These are phyloP conservation scores for Alternaria gaisen DNA, from an alignment of 2,329 filamentous ascomycete species.

Conservation along the genomic window DNA sequence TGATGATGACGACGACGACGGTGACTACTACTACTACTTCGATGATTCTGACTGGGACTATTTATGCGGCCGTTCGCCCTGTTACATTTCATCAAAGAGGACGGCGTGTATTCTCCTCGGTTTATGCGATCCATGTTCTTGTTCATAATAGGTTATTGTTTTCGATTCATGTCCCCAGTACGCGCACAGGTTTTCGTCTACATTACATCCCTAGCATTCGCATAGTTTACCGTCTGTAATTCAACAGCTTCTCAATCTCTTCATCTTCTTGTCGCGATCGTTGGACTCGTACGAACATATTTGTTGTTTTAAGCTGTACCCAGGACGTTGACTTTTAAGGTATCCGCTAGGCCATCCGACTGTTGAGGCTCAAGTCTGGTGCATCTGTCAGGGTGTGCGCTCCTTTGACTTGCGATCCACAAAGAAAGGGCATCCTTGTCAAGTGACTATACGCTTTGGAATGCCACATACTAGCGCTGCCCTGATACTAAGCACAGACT, in stretches of 20 bases:
- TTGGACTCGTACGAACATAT: background rate
- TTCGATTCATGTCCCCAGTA: background rate
- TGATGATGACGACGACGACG: background rate
- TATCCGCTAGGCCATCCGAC: background rate
- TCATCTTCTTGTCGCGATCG: background rate
- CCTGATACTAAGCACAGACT: background rate
- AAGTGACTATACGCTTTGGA: background rate
- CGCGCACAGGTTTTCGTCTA: background rate
- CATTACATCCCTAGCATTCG: background rate
- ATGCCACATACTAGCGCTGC: background rate
- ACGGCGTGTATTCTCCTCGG: background rate
- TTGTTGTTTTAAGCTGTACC: background rate
- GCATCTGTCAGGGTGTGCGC: background rate
- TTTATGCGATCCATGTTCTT: background rate
- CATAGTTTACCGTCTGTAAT: background rate
- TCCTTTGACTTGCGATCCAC: background rate
- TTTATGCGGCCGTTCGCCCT: background rate
- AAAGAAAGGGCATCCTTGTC: background rate
- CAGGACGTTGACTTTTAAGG: background rate
- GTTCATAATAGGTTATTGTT: background rate
- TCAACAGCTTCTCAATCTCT: background rate
- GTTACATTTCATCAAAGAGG: background rate
- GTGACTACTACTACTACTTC: background rate
- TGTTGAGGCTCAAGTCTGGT: background rate
- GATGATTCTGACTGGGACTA: background rate